These are phyloP conservation scores for Botryotinia calthae DNA, from an alignment of 2,329 filamentous ascomycete species.

Conservation along the genomic window DNA sequence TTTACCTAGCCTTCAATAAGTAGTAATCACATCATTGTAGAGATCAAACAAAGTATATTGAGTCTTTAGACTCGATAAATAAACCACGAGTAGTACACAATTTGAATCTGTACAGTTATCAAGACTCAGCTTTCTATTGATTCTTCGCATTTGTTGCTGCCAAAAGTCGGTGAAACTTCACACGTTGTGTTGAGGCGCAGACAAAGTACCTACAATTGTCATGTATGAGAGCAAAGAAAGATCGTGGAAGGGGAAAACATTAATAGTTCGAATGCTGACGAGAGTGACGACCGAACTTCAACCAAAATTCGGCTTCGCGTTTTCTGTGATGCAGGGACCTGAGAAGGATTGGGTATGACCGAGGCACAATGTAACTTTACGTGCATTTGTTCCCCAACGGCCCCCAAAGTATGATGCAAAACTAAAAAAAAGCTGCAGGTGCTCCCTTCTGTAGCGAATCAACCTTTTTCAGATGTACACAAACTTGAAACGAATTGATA, in stretches of 20 bases:
- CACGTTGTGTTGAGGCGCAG: neutral
- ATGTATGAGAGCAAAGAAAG: neutral
- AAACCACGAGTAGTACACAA: neutral
- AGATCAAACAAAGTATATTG: neutral
- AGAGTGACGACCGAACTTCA: neutral
- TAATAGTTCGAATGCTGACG: neutral
- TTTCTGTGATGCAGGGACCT: neutral
- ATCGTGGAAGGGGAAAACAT: neutral
- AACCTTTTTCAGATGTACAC: neutral
- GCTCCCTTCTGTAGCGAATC: neutral
- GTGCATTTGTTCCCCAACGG: neutral
- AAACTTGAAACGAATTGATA: neutral
- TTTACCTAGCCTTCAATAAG: neutral
- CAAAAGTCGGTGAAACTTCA: neutral
- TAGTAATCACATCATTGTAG: neutral
- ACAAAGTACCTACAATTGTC: neutral
- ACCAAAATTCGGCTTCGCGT: neutral
- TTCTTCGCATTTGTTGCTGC: neutral
- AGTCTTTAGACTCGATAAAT: neutral
- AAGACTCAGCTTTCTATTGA: neutral
- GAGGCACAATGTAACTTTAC: neutral
- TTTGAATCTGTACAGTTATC: neutral
- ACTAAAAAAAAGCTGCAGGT: neutral
- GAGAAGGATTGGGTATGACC: neutral
- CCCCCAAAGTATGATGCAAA: neutral